Evolutionary conservation across 345 rosid species (phyloP).

Genomic region (Heritiera littoralis): DNA sequence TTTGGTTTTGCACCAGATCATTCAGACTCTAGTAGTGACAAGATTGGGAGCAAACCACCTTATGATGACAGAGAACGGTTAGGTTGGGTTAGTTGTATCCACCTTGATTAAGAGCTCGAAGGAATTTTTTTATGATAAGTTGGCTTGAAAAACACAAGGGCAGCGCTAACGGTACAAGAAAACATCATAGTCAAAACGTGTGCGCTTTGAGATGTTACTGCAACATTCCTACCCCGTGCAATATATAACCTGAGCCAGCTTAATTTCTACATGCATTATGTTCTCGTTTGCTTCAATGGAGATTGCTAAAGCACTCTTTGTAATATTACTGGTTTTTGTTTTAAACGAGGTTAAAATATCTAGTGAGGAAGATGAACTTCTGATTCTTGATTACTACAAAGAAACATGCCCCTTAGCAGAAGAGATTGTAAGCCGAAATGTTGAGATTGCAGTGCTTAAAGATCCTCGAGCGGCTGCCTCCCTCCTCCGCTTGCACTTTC

Average conservation of each 20-base stretch:
- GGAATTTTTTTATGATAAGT: slow-evolving; percentile 28
- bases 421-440: slow-evolving; percentile 56
- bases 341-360: slow-evolving; percentile 20
- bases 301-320: slow-evolving; percentile 24
- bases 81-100: slow-evolving; percentile 47
- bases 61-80: not conserved
- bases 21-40: not conserved
- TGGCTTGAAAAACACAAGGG: slow-evolving; percentile 35
- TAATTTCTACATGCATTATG: not conserved
- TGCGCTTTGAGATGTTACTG: not conserved
- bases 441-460: slow-evolving; percentile 56
- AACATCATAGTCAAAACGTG: slow-evolving; percentile 9
- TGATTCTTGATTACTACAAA: slow-evolving; percentile 60
- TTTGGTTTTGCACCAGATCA: not conserved
- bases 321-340: slow-evolving; percentile 26
- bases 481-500: slow-evolving; percentile 81
- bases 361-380: slow-evolving; percentile 31
- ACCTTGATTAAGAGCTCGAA: slow-evolving; percentile 34
- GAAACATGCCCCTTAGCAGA: slow-evolving; percentile 75
- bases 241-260: not conserved
- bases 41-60: not conserved
- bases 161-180: slow-evolving; percentile 11
- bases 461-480: slow-evolving; percentile 85
- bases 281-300: slow-evolving; percentile 30
- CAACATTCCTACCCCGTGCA: not conserved